Base-by-base conservation (phyloP, 2,329 filamentous ascomycete genomes). In the Alternaria dauci region DNA sequence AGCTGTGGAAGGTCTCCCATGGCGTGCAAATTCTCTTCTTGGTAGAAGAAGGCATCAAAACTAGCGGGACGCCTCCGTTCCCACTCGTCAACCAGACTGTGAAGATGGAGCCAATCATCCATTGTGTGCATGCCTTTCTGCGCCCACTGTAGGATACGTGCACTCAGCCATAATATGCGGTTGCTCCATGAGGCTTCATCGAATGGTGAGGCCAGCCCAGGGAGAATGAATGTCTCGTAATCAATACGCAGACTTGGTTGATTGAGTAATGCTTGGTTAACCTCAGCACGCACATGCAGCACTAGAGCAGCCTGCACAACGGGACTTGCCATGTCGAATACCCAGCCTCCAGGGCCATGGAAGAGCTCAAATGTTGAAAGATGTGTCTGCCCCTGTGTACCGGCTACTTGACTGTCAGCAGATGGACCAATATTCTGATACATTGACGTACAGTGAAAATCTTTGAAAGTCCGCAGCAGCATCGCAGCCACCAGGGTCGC, bases 351-450 rank as follows among this genome's bases (percentile, higher is more conserved):
- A 23, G 57, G 58, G 7, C 62, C 67, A 14, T 58, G 48, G 44
- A 70, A 69, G 1, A 71, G 59, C 32, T 65, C 62, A 26, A 61
- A 59, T 2, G 67, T 69, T 16, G 62, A 67, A 20, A 70, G 58
- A 34, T 60, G 58, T 11, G 34, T 43, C 23, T 67, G 67, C 6
- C 65, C 67, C 38, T 59, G 59, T 1, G 61, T 67, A 30, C 69
- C 66, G 39, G 67, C 69, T 71, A 32, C 25, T 55, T 25, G 43
- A 52, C 30, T 23, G 55, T 67, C 34, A 67, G 58, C 50, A 34
- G 20, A 32, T 28, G 8, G 9, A 5, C 25, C 11, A n/a, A 23
- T 6, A 14, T 20, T 8, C 7, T 43, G 34, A 7, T 11, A 25
- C 11, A 26, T 26, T 51, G 12, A 62, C 67, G 41, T 42, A 70